Conservation (phyloP, 352 stramenopile genomes). For the Phytophthora citrophthora region DNA sequence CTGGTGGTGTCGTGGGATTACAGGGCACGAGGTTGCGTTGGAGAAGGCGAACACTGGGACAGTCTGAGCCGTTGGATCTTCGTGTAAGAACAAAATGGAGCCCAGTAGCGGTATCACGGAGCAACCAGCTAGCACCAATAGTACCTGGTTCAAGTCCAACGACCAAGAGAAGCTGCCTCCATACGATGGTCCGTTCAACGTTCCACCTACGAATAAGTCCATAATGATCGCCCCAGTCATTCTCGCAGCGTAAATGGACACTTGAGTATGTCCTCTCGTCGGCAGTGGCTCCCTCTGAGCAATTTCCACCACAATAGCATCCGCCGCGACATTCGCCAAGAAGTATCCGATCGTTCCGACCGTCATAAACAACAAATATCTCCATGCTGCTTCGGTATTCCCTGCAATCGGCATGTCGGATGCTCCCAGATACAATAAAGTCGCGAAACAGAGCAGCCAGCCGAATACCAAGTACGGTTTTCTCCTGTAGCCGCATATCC, state of each 20-base stretch:
- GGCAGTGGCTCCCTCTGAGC: conserved; percentile 66
- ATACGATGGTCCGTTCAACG: conserved; percentile 68
- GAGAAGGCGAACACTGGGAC: conserved; percentile 24
- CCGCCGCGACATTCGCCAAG: conserved; percentile 83
- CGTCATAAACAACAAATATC: conserved; percentile 76
- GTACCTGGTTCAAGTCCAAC: conserved; percentile 33
- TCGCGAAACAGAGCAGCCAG: conserved; percentile 51
- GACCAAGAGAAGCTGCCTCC: conserved; percentile 64
- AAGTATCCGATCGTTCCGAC: conserved; percentile 87
- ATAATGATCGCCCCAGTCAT: conserved; percentile 54
- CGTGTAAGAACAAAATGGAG: conserved; percentile 60
- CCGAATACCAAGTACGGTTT: conserved; percentile 76
- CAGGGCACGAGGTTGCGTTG: conserved; percentile 9
- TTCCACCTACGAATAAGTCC: conserved; percentile 51
- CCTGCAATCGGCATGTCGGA: background rate
- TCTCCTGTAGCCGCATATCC: conserved; percentile 61
- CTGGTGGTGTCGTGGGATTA: background rate
- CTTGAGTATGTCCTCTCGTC: conserved; percentile 63
- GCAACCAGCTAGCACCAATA: conserved; percentile 44
- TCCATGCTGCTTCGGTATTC: conserved; percentile 41
- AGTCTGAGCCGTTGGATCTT: conserved; percentile 37
- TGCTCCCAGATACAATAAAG: conserved; percentile 45
- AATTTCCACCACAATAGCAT: conserved; percentile 82
- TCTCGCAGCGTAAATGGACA: conserved; percentile 51
- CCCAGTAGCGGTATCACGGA: conserved; percentile 51